Percentiles rank a stretch among this genome's conserved stretches.
Conservation (phyloP, 1,139 yeast species). For the Pneumocystis carinii region DNA sequence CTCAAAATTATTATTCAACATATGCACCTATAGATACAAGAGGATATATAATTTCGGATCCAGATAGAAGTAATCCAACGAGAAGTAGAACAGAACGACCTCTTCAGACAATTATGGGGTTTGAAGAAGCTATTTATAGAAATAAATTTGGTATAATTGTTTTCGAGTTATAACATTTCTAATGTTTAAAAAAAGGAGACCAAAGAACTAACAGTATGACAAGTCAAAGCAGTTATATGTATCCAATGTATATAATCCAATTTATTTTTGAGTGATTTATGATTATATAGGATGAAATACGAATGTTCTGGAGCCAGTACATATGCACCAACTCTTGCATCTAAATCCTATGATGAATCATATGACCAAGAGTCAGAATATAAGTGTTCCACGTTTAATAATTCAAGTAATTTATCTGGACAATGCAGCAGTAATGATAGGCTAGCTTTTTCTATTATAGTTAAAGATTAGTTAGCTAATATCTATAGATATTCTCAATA, state of each 20-base stretch:
- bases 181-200: neutral
- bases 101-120: constrained; percentile 78
- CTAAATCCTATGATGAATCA: neutral
- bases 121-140: constrained; percentile 87
- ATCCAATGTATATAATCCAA: neutral
- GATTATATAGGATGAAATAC: neutral
- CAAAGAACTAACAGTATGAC: neutral
- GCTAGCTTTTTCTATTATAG: neutral
- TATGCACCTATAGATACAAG: constrained; percentile 43
- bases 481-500: neutral
- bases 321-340: neutral
- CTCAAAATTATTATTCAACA: neutral
- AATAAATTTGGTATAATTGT: constrained; percentile 12
- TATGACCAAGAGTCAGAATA: neutral
- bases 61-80: constrained; percentile 85
- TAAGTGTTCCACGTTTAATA: neutral
- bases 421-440: neutral
- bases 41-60: constrained; percentile 52
- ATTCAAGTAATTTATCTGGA: neutral
- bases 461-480: neutral
- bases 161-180: neutral
- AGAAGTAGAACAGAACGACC: constrained; percentile 89
- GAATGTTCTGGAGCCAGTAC: neutral
- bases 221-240: neutral
- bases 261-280: neutral